Conservation (phyloP, 306 rosid genomes). For the Calophaca sinica region DNA sequence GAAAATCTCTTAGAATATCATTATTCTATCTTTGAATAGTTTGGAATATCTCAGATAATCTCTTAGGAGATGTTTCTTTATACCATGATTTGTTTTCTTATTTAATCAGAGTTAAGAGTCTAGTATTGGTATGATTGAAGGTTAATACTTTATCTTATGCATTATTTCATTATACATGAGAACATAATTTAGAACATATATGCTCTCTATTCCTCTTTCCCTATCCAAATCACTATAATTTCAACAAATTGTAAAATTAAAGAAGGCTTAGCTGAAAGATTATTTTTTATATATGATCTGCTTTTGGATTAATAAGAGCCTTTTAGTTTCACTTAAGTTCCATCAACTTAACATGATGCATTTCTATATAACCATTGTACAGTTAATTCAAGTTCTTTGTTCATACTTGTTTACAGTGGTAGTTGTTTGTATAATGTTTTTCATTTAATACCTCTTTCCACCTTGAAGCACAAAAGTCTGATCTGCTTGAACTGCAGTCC, state of each 20-base stretch:
- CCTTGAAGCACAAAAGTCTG: constrained; percentile 5
- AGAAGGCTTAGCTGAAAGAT: constrained; percentile 33
- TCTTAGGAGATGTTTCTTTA: not conserved
- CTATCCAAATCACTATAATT: not conserved
- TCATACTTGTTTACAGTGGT: constrained; percentile 24
- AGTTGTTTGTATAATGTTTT: constrained; percentile 1
- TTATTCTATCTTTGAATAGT: not conserved
- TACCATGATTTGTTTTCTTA: not conserved
- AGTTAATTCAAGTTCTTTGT: not conserved
- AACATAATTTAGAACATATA: not conserved
- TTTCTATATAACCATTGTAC: constrained; percentile 16
- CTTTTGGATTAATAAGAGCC: not conserved
- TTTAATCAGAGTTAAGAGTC: not conserved
- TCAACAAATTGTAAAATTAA: not conserved
- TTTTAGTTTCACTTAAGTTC: constrained; percentile 16
- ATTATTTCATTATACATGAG: not conserved
- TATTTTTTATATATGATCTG: not conserved
- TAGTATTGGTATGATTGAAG: not conserved
- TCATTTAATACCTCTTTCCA: constrained; percentile 22
- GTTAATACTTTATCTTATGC: not conserved
- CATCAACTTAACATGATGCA: not conserved
- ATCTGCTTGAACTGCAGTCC: not conserved
- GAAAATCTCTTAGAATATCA: not conserved
- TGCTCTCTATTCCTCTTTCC: not conserved
- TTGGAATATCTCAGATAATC: not conserved